These are phyloP conservation scores for Catharanthus roseus DNA, from an alignment of 257 asterid species.

Conservation along the genomic window DNA sequence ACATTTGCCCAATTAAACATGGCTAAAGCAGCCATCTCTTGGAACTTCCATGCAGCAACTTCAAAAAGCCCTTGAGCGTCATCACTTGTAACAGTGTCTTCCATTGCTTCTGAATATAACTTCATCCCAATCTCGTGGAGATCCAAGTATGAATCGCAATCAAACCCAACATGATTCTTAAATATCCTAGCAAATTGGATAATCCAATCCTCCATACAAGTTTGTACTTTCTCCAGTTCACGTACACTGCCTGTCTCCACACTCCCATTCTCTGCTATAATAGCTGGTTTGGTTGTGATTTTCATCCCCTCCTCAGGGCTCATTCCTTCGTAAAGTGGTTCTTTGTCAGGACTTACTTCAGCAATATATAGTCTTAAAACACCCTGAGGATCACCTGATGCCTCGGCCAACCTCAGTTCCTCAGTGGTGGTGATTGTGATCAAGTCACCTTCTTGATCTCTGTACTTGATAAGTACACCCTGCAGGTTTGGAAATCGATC, in stretches of 20 bases:
- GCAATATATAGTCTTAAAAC: slow-evolving; percentile 61
- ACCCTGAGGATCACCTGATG: slow-evolving; percentile 63
- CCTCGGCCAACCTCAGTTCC: slow-evolving; percentile 85
- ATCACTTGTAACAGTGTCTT: slow-evolving; percentile 74
- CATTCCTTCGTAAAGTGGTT: slow-evolving; percentile 66
- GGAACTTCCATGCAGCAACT: slow-evolving; percentile 70
- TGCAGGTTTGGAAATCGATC: slow-evolving; percentile 69
- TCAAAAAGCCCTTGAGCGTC: slow-evolving; percentile 73
- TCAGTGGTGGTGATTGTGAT: slow-evolving; percentile 79
- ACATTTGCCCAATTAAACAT: slow-evolving; percentile 92
- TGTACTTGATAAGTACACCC: slow-evolving; percentile 81
- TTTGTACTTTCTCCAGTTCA: slow-evolving; percentile 26
- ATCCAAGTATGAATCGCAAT: slow-evolving; percentile 76
- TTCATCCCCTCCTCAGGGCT: slow-evolving; percentile 33
- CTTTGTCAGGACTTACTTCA: slow-evolving; percentile 76
- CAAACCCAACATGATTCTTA: slow-evolving; percentile 85
- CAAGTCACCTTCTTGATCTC: slow-evolving; percentile 90
- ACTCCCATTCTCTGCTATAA: slow-evolving; percentile 26
- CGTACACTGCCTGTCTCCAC: slow-evolving; percentile 23
- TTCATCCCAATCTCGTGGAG: slow-evolving; percentile 83
- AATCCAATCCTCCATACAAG: slow-evolving; percentile 70
- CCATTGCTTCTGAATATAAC: slow-evolving; percentile 83
- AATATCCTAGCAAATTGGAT: slow-evolving; percentile 76
- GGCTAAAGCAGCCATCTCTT: slow-evolving; percentile 87
- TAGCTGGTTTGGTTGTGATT: slow-evolving; percentile 33